These are phyloP conservation scores for Intubia oerlemansii DNA, from an alignment of 2,329 filamentous ascomycete species.

Conservation along the genomic window DNA sequence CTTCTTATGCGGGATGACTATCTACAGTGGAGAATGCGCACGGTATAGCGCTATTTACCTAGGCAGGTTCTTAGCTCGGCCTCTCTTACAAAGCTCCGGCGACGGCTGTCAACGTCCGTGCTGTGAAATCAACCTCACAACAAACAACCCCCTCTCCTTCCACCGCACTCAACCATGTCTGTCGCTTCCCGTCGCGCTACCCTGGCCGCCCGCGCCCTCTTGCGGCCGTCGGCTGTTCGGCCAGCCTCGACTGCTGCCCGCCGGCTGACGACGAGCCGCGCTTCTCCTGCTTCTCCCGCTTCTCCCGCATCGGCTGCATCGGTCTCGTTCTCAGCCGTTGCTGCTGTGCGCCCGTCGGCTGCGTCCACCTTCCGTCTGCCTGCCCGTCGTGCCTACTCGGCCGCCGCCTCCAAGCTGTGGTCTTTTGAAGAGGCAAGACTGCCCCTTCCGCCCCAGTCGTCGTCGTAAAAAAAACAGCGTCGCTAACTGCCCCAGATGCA, in stretches of 20 bases:
- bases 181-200: background rate
- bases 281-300: background rate
- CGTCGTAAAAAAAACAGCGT: too few relatives aligned
- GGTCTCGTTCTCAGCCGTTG: background rate
- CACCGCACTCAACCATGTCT: background rate
- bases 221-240: constrained; percentile 1
- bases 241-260: background rate
- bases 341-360: background rate
- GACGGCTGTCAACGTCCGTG: too few relatives aligned
- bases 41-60: too few relatives aligned
- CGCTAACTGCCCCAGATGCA: too few relatives aligned
- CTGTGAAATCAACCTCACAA: too few relatives aligned
- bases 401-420: constrained; percentile 20
- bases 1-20: too few relatives aligned
- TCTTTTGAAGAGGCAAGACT: constrained; percentile 25
- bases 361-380: background rate
- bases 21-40: too few relatives aligned
- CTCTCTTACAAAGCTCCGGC: too few relatives aligned
- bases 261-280: background rate
- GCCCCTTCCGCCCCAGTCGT: too few relatives aligned
- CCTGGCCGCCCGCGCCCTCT: constrained; percentile 1
- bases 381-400: constrained; percentile 11
- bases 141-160: too few relatives aligned
- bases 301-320: background rate
- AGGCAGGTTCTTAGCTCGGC: too few relatives aligned